Base-by-base conservation (phyloP, 768 basidiomycete species). In the Naganishia antarctica region DNA sequence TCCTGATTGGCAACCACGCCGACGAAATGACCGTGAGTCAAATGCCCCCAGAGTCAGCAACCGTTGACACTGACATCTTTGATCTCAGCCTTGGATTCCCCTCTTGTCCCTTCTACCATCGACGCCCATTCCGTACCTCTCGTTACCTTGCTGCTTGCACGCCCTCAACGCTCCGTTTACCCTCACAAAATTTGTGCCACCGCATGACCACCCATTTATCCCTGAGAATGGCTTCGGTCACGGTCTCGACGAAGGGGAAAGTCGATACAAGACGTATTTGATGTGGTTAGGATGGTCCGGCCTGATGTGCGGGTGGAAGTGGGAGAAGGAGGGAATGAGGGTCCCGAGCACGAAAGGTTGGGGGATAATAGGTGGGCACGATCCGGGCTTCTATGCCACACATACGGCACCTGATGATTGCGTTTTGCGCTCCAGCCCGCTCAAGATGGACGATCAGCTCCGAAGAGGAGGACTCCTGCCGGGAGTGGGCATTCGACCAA, bases 271-370 rank as follows among this genome's bases (percentile, higher is more conserved):
- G 62, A 82, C 82, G 73, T 98, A 94, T 79, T 81, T 91, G 23
- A 86, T 90, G 61, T 98, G 90, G 89, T 78, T 98, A 34, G 90
- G 89, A 0, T 81, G 81, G 61, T 74, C 90, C 65, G 87, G 86
- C 45, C 70, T 83, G 63, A 79, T 84, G 70, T 88, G 86, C 73
- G 94, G 93, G 3, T 97, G 91, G 89, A 81, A 84, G 65, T 81
- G 91, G 13, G 93, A 96, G 76, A 85, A 85, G 61, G 94, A 98
- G 77, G 83, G 81, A 26, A 76, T 98, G 69, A 81, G 94, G 65
- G 93, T 98, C 13, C 93, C 93, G 0, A 91, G 89, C 74, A 96
- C 94, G 43, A 83, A 91, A 64, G 91, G 91, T 72, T 96, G 92
- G 91, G 89, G 87, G 0, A 82, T 96, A 57, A 78, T 94, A 31